A percentile compares a stretch with the other conserved stretches of the same genome.
Conservation (phyloP, 495 filamentous ascomycete species). For the Elasticomyces elasticus region DNA sequence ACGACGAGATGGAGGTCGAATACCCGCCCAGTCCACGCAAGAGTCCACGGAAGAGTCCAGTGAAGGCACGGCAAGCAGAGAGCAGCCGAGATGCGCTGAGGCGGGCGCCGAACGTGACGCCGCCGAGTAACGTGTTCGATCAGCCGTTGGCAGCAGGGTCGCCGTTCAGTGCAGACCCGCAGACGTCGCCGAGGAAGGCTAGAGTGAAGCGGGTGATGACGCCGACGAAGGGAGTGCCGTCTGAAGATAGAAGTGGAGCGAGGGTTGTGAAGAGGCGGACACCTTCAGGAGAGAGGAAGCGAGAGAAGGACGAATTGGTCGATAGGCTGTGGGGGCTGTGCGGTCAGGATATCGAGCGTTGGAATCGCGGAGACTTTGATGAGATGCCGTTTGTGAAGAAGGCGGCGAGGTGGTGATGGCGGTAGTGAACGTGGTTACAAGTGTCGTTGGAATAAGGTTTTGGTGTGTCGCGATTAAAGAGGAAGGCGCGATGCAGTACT, state of each 20-base stretch:
- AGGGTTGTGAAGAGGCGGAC: slow-evolving; percentile 1
- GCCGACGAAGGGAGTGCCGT: background rate
- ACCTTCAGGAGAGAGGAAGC: too few species aligned
- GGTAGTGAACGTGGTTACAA: too few species aligned
- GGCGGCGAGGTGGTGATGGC: slow-evolving; percentile 16
- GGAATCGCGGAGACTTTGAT: slow-evolving; percentile 30
- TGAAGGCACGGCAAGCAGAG: slow-evolving; percentile 8
- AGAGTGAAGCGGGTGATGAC: background rate
- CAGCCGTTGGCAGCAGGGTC: slow-evolving; percentile 12
- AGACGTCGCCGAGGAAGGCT: slow-evolving; percentile 7
- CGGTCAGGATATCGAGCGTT: slow-evolving; percentile 24
- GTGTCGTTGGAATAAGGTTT: background rate
- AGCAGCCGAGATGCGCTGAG: slow-evolving; percentile 8
- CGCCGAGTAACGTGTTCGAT: slow-evolving; percentile 3
- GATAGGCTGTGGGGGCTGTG: slow-evolving; percentile 26
- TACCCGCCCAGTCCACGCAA: slow-evolving; percentile 22
- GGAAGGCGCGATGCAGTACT: background rate
- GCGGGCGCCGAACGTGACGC: slow-evolving; percentile 7
- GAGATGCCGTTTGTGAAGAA: slow-evolving; percentile 8
- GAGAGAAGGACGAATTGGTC: slow-evolving; percentile 20
- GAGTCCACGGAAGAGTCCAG: slow-evolving; percentile 13
- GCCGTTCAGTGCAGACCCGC: background rate
- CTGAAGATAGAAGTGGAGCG: background rate
- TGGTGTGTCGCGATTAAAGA: background rate
- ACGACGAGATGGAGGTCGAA: slow-evolving; percentile 9